These are phyloP conservation scores for Termitomyces sp. DNA, from an alignment of 768 basidiomycete species.

Conservation along the genomic window DNA sequence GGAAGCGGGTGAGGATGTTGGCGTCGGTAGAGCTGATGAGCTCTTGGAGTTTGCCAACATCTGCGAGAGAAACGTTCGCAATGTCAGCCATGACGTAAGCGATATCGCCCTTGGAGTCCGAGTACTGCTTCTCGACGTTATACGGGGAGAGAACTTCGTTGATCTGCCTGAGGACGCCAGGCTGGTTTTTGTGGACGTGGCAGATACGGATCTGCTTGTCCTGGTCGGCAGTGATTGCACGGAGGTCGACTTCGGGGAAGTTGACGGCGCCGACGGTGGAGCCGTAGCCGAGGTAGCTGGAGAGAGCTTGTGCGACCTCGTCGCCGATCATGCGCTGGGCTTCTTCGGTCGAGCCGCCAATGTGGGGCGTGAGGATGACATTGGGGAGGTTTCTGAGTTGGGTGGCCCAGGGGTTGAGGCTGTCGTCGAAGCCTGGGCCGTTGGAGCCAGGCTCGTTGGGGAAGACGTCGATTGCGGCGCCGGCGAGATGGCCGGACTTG, in stretches of 20 bases:
- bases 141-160: conserved; percentile 92
- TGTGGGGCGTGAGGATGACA: conserved; percentile 96
- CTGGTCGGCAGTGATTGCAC: conserved; percentile 84
- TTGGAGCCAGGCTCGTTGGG: conserved; percentile 91
- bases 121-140: conserved; percentile 99
- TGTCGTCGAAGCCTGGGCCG: conserved; percentile 84
- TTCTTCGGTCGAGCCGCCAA: conserved; percentile 98
- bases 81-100: conserved; percentile 99
- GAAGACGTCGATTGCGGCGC: conserved; percentile 90
- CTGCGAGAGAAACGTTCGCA: conserved; percentile 75
- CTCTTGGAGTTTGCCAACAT: conserved; percentile 74
- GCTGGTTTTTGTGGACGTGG: conserved; percentile 92
- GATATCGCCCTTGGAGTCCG: conserved; percentile 91
- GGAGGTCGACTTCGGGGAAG: conserved; percentile 97
- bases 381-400: conserved; percentile 75
- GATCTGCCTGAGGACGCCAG: conserved; percentile 90
- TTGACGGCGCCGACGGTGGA: conserved; percentile 92
- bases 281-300: conserved; percentile 89
- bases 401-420: conserved; percentile 81
- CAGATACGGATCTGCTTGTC: conserved; percentile 82
- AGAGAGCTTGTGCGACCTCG: conserved; percentile 82
- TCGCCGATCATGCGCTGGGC: conserved; percentile 97
- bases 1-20: conserved; percentile 86
- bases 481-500: conserved; percentile 82
- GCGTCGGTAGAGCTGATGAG: conserved; percentile 72